Conservation (phyloP, 257 asterid genomes). For the Solanum bulbocastanum region DNA sequence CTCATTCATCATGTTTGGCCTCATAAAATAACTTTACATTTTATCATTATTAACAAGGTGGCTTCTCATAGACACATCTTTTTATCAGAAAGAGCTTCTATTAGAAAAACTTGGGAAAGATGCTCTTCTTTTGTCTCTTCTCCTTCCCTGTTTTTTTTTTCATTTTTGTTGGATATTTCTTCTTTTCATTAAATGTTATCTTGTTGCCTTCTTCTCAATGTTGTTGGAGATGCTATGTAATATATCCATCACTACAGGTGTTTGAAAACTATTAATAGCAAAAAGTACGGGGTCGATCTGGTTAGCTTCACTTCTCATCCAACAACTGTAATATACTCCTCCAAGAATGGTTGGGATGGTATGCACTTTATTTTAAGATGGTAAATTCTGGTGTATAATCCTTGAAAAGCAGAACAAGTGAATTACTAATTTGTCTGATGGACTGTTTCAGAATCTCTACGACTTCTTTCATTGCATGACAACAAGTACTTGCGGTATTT, state of each 20-base stretch:
- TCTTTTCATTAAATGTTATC: neutral
- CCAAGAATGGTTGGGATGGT: conserved; percentile 99
- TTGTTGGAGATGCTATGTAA: neutral
- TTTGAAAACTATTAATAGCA: conserved; percentile 93
- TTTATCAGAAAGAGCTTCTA: neutral
- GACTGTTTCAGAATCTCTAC: conserved; percentile 71
- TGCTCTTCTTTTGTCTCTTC: neutral
- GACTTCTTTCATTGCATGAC: conserved; percentile 92
- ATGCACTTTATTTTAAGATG: conserved; percentile 11
- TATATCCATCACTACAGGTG: conserved; percentile 33
- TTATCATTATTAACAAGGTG: neutral
- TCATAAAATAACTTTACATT: neutral
- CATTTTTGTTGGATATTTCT: neutral
- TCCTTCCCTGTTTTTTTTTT: neutral
- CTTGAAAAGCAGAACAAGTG: neutral
- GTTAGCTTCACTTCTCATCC: conserved; percentile 98
- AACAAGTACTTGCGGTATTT: conserved; percentile 96
- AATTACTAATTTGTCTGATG: conserved; percentile 1
- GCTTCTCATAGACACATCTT: neutral
- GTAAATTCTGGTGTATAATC: neutral
- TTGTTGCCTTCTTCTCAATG: neutral
- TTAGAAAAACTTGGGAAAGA: neutral
- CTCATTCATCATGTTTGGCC: neutral
- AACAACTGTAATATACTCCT: conserved; percentile 89
- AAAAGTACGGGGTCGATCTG: conserved; percentile 91